These are phyloP conservation scores for Pelargonium cotyledonis DNA, from an alignment of 441 rosid species.

Conservation along the genomic window DNA sequence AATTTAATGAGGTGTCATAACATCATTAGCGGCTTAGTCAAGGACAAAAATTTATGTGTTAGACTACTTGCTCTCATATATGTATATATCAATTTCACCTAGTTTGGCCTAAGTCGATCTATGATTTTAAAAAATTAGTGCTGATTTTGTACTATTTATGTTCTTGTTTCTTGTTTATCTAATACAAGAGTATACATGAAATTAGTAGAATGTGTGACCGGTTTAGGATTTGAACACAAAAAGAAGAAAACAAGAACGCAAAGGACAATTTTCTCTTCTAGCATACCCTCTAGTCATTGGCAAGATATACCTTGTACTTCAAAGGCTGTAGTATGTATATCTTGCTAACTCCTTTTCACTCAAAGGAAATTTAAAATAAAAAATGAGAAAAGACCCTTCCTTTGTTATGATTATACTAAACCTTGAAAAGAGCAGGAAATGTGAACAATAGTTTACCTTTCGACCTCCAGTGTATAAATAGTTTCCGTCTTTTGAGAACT, in stretches of 20 bases:
- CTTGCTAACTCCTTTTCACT: not conserved
- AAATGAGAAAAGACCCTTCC: not conserved
- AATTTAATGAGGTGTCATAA: too few species aligned
- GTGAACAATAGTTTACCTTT: conserved; percentile 42
- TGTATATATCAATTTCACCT: not conserved
- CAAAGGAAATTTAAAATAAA: not conserved
- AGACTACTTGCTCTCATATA: too few species aligned
- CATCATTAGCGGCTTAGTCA: too few species aligned
- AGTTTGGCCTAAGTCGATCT: not conserved
- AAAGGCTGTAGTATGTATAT: not conserved
- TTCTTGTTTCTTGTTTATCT: too few species aligned
- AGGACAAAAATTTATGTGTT: too few species aligned
- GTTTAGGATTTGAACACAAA: not conserved
- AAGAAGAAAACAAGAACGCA: not conserved
- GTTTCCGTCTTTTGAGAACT: conserved; percentile 90
- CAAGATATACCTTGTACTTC: conserved; percentile 2
- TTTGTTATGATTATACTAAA: not conserved
- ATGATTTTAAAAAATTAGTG: too few species aligned
- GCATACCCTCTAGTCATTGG: not conserved
- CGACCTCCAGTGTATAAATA: conserved; percentile 88
- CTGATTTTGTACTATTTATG: too few species aligned
- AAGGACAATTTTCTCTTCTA: not conserved
- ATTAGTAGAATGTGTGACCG: not conserved
- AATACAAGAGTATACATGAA: not conserved
- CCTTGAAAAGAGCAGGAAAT: not conserved